These are phyloP conservation scores for Stephania japonica DNA, from an alignment of 164 flowering plant species.

Conservation along the genomic window DNA sequence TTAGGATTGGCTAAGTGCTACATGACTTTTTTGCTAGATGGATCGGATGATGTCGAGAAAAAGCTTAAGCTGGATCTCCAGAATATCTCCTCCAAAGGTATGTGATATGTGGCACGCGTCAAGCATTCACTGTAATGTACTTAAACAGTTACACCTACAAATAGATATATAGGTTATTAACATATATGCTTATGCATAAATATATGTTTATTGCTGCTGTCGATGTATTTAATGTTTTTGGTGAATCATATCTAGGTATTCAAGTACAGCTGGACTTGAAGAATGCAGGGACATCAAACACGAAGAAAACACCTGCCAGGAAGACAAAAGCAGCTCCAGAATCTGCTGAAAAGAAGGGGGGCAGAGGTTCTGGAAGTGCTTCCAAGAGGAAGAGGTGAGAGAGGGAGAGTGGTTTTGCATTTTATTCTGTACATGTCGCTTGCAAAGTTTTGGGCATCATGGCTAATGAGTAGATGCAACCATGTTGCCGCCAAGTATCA, in stretches of 20 bases:
- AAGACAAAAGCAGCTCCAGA: slow-evolving; percentile 46
- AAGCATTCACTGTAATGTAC: neutral
- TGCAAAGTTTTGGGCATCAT: slow-evolving; percentile 3
- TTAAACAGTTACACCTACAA: neutral
- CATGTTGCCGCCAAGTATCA: neutral
- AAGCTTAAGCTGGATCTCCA: slow-evolving; percentile 56
- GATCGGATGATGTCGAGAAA: slow-evolving; percentile 32
- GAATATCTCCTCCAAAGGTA: slow-evolving; percentile 61
- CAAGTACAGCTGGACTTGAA: slow-evolving; percentile 72
- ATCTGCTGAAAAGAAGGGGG: slow-evolving; percentile 33
- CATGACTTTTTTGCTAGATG: slow-evolving; percentile 31
- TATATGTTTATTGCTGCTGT: too few species aligned
- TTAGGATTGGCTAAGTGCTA: neutral
- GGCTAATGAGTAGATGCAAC: neutral
- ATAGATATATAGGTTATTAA: neutral
- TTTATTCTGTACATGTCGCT: neutral
- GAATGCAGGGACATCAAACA: slow-evolving; percentile 38
- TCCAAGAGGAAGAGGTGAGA: slow-evolving; percentile 66
- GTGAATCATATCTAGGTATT: slow-evolving; percentile 36
- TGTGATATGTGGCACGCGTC: neutral
- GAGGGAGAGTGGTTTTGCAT: neutral
- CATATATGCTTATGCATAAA: too few species aligned
- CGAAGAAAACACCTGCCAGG: slow-evolving; percentile 46
- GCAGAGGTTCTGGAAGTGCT: slow-evolving; percentile 46
- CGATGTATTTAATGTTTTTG: neutral